These are phyloP conservation scores for Alternaria longipes DNA, from an alignment of 2,329 filamentous ascomycete species.

Conservation along the genomic window DNA sequence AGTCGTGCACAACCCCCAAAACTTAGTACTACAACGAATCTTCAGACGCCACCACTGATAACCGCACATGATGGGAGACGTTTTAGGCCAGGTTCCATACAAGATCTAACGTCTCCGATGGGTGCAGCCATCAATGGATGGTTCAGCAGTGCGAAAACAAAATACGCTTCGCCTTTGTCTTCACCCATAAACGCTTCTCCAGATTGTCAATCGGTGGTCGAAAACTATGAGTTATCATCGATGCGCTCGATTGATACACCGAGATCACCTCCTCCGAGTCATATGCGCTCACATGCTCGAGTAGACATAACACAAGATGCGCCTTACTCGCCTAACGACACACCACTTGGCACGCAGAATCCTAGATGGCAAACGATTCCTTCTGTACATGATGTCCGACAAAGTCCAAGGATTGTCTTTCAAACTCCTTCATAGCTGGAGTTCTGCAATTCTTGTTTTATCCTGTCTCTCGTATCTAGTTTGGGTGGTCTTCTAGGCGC, in stretches of 20 bases:
- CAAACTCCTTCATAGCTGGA: neutral
- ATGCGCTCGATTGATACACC: constrained; percentile 23
- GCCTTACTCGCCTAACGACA: neutral
- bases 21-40: constrained; percentile 12
- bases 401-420: constrained; percentile 6
- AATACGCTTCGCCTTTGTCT: neutral
- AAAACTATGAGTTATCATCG: constrained; percentile 26
- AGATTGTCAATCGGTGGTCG: constrained; percentile 24
- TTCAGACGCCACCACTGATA: constrained; percentile 11
- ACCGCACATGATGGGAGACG: neutral
- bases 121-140: constrained; percentile 26
- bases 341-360: neutral
- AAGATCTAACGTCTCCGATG: constrained; percentile 24
- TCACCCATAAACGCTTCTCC: constrained; percentile 10
- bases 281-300: neutral
- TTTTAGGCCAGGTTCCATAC: constrained; percentile 8
- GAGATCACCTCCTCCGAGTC: constrained; percentile 2
- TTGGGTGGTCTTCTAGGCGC: neutral
- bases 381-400: constrained; percentile 7
- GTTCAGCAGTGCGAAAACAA: constrained; percentile 12
- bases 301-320: neutral
- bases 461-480: neutral
- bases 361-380: neutral
- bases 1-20: constrained; percentile 9
- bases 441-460: neutral